Evolutionary conservation across 352 stramenopile genomes (phyloP).

Genomic region (Sclerospora graminicola): DNA sequence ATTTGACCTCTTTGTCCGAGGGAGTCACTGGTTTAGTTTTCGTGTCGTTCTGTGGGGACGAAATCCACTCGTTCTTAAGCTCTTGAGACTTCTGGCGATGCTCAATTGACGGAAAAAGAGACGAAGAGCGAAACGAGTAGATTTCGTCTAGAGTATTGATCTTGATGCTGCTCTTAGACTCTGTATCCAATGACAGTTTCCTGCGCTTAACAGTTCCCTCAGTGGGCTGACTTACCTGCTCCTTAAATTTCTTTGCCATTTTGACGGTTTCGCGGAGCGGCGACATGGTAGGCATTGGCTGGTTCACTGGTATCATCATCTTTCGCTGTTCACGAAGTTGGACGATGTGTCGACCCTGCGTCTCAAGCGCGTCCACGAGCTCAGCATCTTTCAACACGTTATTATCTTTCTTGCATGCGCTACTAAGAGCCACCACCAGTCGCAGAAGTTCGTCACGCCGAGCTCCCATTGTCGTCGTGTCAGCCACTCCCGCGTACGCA

Average conservation of each 20-base stretch:
- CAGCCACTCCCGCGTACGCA: too few species aligned
- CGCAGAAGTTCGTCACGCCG: constrained; percentile 26
- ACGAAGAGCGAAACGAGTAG: constrained; percentile 6
- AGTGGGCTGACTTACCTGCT: constrained; percentile 18
- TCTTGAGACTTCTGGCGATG: constrained; percentile 16
- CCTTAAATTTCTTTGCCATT: constrained; percentile 31
- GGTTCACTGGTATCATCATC: constrained; percentile 6
- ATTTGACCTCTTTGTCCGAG: constrained; percentile 8
- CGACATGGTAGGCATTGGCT: constrained; percentile 15
- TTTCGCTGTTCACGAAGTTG: constrained; percentile 26
- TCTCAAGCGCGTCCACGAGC: constrained; percentile 57
- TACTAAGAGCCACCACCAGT: constrained; percentile 50
- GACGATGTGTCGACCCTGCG: constrained; percentile 41
- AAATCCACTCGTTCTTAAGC: constrained; percentile 21
- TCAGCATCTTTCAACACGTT: constrained; percentile 61
- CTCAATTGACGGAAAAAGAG: constrained; percentile 26
- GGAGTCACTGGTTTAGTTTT: constrained; percentile 3
- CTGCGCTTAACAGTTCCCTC: constrained; percentile 25
- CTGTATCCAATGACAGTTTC: constrained; percentile 30
- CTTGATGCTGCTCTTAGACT: constrained; percentile 3
- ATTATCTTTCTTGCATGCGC: constrained; percentile 39
- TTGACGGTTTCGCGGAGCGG: constrained; percentile 8
- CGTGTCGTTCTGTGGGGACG: constrained; percentile 16
- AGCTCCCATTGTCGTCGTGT: constrained; percentile 10
- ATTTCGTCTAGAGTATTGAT: constrained; percentile 8